phyloP scores from a whole-genome alignment of 2,329 filamentous ascomycete genomes.

The Penicillium verrucosum region DNA sequence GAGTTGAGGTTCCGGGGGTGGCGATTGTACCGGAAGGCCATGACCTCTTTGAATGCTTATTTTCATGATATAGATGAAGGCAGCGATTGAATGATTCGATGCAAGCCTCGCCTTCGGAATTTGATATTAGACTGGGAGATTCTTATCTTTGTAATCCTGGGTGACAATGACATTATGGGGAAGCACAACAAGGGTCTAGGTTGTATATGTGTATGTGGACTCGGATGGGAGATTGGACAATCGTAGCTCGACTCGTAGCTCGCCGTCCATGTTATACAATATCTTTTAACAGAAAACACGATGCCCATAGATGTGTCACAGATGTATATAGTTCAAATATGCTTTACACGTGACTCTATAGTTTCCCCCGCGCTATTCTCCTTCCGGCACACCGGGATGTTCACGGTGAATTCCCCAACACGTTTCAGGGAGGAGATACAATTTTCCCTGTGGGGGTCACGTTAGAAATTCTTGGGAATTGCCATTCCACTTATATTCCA shows the following conservation, averaged over 20 bases:
- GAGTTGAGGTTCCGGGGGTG: not conserved
- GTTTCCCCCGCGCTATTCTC: conserved; percentile 8
- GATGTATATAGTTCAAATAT: not conserved
- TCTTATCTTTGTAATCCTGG: not conserved
- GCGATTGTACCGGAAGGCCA: not conserved
- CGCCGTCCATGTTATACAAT: not conserved
- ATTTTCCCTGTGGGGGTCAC: not conserved
- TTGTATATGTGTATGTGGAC: not conserved
- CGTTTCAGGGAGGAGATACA: not conserved
- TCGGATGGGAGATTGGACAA: not conserved
- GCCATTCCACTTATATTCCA: not conserved
- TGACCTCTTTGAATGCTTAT: not conserved
- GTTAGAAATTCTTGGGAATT: not conserved
- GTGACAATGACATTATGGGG: not conserved
- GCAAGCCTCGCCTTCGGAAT: not conserved
- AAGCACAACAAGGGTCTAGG: conserved; percentile 1
- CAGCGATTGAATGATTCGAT: not conserved
- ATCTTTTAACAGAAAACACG: not conserved
- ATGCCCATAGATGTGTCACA: not conserved
- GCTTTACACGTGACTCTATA: not conserved
- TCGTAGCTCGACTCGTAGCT: no score
- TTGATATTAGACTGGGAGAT: not conserved
- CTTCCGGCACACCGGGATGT: conserved; percentile 13
- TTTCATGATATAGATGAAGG: not conserved
- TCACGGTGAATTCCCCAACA: conserved; percentile 5